Evolutionary conservation across 139 green algal genomes (phyloP).

Genomic region (Bryopsis sp.): DNA sequence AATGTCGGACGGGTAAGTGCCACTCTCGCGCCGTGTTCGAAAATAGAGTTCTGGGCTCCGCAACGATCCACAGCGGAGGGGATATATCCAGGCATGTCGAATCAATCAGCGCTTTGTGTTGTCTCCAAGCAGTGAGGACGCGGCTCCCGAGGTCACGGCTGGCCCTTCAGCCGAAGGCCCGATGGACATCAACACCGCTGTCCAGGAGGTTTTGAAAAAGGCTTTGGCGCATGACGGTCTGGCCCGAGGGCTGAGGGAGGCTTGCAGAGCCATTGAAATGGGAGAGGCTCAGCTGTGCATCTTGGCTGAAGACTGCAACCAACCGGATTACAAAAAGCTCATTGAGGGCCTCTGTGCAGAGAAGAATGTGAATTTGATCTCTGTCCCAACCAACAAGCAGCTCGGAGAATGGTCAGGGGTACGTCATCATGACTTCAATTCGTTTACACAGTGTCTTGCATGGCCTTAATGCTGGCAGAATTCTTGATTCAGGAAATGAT

Average conservation of each 20-base stretch:
- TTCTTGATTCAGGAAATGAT: not conserved
- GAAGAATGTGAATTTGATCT: conserved; percentile 93
- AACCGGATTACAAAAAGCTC: conserved; percentile 99
- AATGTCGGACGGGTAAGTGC: too few species aligned
- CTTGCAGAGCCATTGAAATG: conserved; percentile 60
- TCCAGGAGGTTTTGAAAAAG: conserved; percentile 96
- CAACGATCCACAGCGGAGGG: too few species aligned
- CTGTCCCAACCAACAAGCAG: conserved; percentile 84
- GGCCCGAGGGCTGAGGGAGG: conserved; percentile 88
- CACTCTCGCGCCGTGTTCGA: too few species aligned
- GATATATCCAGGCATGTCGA: too few species aligned
- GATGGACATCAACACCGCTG: conserved; percentile 94
- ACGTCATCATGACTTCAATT: too few species aligned
- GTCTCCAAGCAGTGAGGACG: conserved; percentile 8
- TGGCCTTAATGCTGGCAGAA: too few species aligned
- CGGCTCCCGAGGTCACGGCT: not conserved
- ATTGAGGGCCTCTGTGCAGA: conserved; percentile 97
- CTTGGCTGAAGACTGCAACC: conserved; percentile 93
- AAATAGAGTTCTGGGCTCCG: too few species aligned
- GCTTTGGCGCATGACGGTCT: conserved; percentile 93
- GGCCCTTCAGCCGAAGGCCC: conserved; percentile 75
- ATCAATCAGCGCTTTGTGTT: too few species aligned
- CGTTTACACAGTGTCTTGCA: too few species aligned
- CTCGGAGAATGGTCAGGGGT: conserved; percentile 84
- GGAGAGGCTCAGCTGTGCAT: conserved; percentile 87